Percentiles rank a stretch among this genome's conserved stretches.
phyloP scores from a whole-genome alignment of 805 yeast genomes.

The Wickerhamomyces tratensis region DNA sequence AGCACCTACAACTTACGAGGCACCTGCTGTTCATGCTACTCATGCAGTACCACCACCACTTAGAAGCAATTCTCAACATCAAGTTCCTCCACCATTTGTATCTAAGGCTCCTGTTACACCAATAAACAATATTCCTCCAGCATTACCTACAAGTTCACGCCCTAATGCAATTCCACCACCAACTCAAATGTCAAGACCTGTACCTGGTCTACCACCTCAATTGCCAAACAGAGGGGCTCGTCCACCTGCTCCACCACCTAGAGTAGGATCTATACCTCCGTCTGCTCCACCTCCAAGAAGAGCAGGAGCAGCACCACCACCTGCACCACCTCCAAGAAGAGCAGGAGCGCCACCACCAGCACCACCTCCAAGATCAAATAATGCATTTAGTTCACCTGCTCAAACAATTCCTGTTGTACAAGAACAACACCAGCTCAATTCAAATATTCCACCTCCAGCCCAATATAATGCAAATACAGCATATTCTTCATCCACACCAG shows the following conservation, averaged over 20 bases:
- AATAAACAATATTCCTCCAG: constrained; percentile 8
- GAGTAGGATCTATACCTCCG: constrained; percentile 3
- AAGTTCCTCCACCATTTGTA: constrained; percentile 10
- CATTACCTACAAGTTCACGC: constrained; percentile 14
- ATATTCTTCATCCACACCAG: background rate
- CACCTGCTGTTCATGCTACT: constrained; percentile 1
- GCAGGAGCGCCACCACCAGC: constrained; percentile 7
- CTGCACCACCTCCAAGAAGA: constrained; percentile 10
- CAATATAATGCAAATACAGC: background rate
- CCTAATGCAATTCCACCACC: background rate
- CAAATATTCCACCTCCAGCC: constrained; percentile 6
- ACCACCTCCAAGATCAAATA: constrained; percentile 5
- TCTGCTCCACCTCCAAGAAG: constrained; percentile 18
- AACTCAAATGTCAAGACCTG: constrained; percentile 1
- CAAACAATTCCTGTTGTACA: background rate
- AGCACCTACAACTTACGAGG: too few relatives aligned
- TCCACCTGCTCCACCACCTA: constrained; percentile 5
- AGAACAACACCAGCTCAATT: background rate
- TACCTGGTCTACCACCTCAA: constrained; percentile 16
- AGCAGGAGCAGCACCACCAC: constrained; percentile 6
- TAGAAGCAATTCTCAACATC: constrained; percentile 9
- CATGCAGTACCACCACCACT: constrained; percentile 20
- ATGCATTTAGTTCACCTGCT: background rate
- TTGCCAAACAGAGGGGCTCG: constrained; percentile 7
- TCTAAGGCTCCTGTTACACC: constrained; percentile 2